These are phyloP conservation scores for Agrostemma githago DNA, from an alignment of 148 eudicot species.

Conservation along the genomic window DNA sequence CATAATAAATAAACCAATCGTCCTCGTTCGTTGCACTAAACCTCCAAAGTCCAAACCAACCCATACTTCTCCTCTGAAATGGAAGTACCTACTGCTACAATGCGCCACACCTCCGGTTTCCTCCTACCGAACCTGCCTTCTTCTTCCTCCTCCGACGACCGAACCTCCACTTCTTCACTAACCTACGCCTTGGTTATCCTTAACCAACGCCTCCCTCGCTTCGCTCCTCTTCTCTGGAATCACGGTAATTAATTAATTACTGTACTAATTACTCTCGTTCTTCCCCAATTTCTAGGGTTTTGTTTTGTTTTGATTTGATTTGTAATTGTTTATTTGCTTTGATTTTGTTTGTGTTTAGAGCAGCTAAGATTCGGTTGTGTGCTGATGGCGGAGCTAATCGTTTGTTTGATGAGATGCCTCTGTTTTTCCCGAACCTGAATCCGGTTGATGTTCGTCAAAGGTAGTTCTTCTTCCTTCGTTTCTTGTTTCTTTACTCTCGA, in stretches of 20 bases:
- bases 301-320: background rate
- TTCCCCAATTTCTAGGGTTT: background rate
- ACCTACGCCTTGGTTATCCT: conserved; percentile 71
- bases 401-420: conserved; percentile 64
- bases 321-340: background rate
- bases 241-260: conserved; percentile 36
- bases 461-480: conserved; percentile 27
- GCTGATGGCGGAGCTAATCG: conserved; percentile 97
- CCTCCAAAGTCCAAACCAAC: too few species aligned
- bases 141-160: conserved; percentile 12
- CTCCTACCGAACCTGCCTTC: conserved; percentile 35
- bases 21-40: too few species aligned
- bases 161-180: conserved; percentile 15
- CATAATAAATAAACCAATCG: too few species aligned
- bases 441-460: conserved; percentile 47
- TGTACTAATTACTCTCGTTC: background rate
- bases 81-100: conserved; percentile 25
- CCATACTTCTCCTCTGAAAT: conserved; percentile 10
- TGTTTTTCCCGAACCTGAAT: conserved; percentile 45
- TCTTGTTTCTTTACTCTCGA: background rate
- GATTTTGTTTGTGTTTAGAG: conserved; percentile 32
- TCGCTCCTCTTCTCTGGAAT: conserved; percentile 79
- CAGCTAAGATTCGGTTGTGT: conserved; percentile 71
- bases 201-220: conserved; percentile 78
- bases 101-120: conserved; percentile 48